Evolutionary conservation across 129 eudicot species (phyloP).

Genomic region (Erigeron canadensis): DNA sequence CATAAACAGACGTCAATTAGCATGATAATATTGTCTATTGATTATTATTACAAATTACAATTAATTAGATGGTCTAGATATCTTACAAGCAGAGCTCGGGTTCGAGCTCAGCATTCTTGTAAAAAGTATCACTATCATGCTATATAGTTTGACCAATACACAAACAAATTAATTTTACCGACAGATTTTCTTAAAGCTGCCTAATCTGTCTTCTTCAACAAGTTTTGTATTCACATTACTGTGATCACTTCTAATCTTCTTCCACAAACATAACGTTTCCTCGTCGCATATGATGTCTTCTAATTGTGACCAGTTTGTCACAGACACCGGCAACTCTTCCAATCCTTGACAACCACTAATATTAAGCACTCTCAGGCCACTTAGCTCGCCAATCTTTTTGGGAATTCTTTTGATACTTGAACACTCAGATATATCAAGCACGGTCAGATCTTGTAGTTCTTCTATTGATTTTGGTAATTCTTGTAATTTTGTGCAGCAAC

Average conservation of each 20-base stretch:
- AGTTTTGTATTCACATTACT: constrained; percentile 18
- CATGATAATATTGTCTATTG: no score
- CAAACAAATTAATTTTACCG: no score
- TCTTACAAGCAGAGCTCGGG: no score
- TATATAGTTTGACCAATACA: no score
- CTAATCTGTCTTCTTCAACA: constrained; percentile 29
- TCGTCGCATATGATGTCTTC: constrained; percentile 34
- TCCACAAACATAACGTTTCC: constrained; percentile 36
- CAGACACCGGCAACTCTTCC: constrained; percentile 27
- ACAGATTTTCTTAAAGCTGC: constrained; percentile 1
- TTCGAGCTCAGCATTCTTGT: no score
- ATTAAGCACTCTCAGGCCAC: constrained; percentile 10
- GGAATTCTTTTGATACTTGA: constrained; percentile 26
- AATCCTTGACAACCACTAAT: constrained; percentile 39
- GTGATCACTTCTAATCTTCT: neutral
- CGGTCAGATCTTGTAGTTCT: constrained; percentile 9
- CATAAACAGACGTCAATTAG: no score
- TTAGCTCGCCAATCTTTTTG: constrained; percentile 27
- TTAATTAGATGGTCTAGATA: no score
- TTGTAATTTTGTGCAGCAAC: constrained; percentile 30
- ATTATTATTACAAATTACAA: no score
- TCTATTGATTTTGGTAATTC: constrained; percentile 32
- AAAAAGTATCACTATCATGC: no score
- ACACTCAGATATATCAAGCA: constrained; percentile 38
- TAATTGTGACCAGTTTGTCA: constrained; percentile 13